Percentiles rank a stretch among this genome's conserved stretches.
Conservation (phyloP, 176 grass and related monocot species). For the Phoenix roebelenii region DNA sequence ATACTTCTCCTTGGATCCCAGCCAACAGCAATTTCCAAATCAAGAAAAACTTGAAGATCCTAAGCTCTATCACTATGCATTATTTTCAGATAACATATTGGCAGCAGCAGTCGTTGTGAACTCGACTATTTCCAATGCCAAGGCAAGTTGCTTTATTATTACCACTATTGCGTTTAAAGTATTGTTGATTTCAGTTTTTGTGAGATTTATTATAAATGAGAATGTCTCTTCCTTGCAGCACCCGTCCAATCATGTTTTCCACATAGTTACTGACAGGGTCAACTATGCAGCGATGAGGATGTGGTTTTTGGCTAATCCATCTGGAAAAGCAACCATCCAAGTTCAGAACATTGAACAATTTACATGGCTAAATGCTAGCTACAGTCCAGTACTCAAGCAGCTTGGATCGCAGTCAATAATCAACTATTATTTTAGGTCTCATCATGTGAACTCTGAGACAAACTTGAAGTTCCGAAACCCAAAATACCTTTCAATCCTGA, state of each 20-base stretch:
- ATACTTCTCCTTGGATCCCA: constrained; percentile 45
- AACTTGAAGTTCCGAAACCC: constrained; percentile 85
- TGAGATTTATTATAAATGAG: constrained; percentile 4
- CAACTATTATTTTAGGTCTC: constrained; percentile 71
- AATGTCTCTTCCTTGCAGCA: constrained; percentile 37
- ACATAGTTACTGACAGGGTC: constrained; percentile 81
- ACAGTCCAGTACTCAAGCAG: constrained; percentile 94
- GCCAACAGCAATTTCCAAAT: constrained; percentile 35
- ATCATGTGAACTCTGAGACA: constrained; percentile 35
- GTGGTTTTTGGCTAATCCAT: constrained; percentile 89
- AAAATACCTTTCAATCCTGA: constrained; percentile 89
- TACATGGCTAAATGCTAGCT: constrained; percentile 79
- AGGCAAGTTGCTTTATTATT: constrained; percentile 28
- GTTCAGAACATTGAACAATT: constrained; percentile 84
- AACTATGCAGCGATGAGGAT: constrained; percentile 93
- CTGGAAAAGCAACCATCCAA: constrained; percentile 56
- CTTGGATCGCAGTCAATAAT: constrained; percentile 64
- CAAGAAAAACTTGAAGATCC: constrained; percentile 72
- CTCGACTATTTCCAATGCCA: constrained; percentile 72
- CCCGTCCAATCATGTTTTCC: constrained; percentile 75
- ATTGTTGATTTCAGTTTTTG: not conserved
- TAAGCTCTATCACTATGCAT: constrained; percentile 77
- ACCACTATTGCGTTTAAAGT: no score
- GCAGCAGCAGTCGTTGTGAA: constrained; percentile 84
- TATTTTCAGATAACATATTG: constrained; percentile 93